Percentiles rank a stretch among this genome's conserved stretches.
Evolutionary conservation across 2,329 filamentous ascomycete species (phyloP).

Genomic region (Xylariales sp.): DNA sequence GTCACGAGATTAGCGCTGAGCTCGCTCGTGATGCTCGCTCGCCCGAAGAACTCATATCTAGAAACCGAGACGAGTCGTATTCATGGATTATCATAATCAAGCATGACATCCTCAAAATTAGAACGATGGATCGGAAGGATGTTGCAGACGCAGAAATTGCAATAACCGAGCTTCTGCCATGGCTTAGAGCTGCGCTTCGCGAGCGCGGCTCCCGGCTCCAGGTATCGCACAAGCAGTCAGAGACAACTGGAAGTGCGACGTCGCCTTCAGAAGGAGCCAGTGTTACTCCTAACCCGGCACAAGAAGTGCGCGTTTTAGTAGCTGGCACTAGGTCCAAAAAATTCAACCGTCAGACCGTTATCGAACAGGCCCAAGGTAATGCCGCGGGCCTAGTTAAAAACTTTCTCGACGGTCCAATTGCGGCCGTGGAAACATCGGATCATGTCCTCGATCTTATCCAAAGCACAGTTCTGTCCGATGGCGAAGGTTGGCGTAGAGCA

Average conservation of each 20-base stretch:
- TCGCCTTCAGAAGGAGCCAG: constrained; percentile 37
- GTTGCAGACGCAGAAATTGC: constrained; percentile 80
- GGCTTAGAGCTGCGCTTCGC: constrained; percentile 84
- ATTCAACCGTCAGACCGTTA: constrained; percentile 85
- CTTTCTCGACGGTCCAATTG: constrained; percentile 81
- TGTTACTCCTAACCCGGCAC: constrained; percentile 59
- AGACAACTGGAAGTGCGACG: constrained; percentile 24
- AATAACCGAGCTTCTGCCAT: constrained; percentile 77
- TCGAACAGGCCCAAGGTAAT: constrained; percentile 77
- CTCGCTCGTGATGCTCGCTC: constrained; percentile 83
- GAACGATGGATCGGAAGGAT: constrained; percentile 80
- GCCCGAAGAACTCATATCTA: constrained; percentile 80
- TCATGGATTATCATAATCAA: constrained; percentile 93
- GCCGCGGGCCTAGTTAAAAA: constrained; percentile 73
- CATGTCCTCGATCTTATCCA: constrained; percentile 81
- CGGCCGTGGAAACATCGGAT: constrained; percentile 89
- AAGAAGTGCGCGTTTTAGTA: constrained; percentile 86
- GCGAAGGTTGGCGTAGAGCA: constrained; percentile 84
- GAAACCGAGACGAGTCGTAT: constrained; percentile 81
- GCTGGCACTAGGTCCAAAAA: constrained; percentile 90
- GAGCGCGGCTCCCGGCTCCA: constrained; percentile 70
- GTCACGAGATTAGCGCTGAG: constrained; percentile 87
- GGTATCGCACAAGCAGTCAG: constrained; percentile 31
- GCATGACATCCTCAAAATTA: constrained; percentile 81
- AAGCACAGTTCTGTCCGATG: constrained; percentile 79